Evolutionary conservation across 2,329 filamentous ascomycete species (phyloP), one percentile per base, ranked within the genome.

Genomic region (Exophiala bonariae): DNA sequence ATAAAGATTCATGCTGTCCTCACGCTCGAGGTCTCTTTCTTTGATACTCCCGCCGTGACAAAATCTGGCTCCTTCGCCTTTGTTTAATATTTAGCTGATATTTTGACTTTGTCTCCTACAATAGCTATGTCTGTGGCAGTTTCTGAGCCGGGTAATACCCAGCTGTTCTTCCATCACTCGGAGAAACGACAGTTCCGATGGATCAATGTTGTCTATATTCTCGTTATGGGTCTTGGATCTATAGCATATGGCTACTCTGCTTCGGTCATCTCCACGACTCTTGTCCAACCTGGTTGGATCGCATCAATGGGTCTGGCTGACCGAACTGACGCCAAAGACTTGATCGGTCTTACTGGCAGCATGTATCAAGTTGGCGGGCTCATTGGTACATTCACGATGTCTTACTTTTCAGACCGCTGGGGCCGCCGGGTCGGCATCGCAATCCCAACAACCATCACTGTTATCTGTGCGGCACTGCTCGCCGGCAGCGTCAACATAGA

Each of bases 221-320:
- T 51, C 3, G 18, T 49, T 26, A 51, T 55, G 38, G 20, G 44
- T 2, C 30, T 52, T 13, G 52, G 52, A 3, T 55, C 52, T 6
- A 28, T 55, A 13, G 49, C 37, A 39, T 51, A 46, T 34, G 52
- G 52, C 6, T 55, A 52, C 31, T 47, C 18, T 18, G 52, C 52
- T 14, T 49, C 49, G 11, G 44, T 55, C 16, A 55, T 55, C 16
- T 28, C 48, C 8, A 35, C 32, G 8, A 35, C 32, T 17, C 32
- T 35, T 11, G 32, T 17, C n/a, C 70, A 74, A 48, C 69, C 71
- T 3, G 66, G 61, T 22, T 74, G 73, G 61, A 72, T 70, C 57
- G 59, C 55, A 3, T 69, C 67, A 56, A 66, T 74, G 45, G 54
- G 66, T 17, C 61, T 74, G 8, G 66, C 66, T 3, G 44, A 63